Percentiles rank a stretch among this genome's conserved stretches.
Evolutionary conservation across 2,329 filamentous ascomycete species (phyloP).

Genomic region (Metarhizium guizhouense): DNA sequence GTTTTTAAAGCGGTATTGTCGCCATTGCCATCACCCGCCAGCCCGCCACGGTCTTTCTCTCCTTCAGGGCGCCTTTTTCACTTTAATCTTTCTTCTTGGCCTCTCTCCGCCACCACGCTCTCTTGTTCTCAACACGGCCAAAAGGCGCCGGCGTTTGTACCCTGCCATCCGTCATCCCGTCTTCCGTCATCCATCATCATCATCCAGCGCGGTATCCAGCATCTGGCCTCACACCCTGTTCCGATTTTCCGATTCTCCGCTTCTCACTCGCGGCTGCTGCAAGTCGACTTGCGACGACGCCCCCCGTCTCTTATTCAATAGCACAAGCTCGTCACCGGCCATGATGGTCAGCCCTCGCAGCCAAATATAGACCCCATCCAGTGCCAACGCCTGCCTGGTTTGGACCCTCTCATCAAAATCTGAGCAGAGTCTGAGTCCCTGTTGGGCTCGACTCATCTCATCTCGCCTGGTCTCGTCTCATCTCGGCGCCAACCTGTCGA

Average conservation of each 20-base stretch:
- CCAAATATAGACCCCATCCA: background rate
- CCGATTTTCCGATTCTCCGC: background rate
- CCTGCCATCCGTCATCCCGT: too few relatives aligned
- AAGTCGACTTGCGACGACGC: background rate
- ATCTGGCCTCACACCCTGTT: too few relatives aligned
- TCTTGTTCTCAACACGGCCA: background rate
- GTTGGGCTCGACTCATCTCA: background rate
- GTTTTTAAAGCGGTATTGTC: background rate
- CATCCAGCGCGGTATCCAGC: background rate
- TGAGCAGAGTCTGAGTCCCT: background rate
- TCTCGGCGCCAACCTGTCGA: background rate
- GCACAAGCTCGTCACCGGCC: background rate
- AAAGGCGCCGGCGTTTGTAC: background rate
- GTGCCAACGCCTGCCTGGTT: background rate
- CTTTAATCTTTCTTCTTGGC: background rate
- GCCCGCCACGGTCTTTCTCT: background rate
- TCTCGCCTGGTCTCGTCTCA: background rate
- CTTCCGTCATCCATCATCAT: too few relatives aligned
- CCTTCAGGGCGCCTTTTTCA: background rate
- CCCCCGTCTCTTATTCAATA: background rate
- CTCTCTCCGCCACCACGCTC: background rate
- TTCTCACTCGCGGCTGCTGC: background rate
- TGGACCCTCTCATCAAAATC: background rate
- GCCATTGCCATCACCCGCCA: background rate
- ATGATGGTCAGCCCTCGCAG: slow-evolving; percentile 2